These are phyloP conservation scores for Teunomyces pallodes DNA, from an alignment of 805 yeast genomes.

Conservation along the genomic window DNA sequence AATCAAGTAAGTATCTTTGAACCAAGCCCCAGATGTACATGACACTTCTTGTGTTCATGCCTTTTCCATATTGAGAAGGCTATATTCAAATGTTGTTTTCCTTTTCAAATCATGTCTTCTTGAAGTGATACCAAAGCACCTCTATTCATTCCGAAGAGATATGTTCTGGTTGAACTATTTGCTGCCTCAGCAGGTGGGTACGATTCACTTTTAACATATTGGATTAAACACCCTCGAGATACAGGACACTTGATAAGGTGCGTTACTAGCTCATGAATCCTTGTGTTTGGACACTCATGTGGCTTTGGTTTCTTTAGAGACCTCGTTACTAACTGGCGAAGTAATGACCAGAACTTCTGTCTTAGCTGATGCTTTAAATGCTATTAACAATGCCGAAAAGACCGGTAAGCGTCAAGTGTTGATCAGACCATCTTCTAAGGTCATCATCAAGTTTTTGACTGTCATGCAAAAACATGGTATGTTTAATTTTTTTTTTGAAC, in stretches of 20 bases:
- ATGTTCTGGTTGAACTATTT: conserved; percentile 4
- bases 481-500: conserved; percentile 3
- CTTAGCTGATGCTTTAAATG: conserved; percentile 97
- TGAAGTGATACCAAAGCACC: conserved; percentile 6
- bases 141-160: conserved; percentile 3
- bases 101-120: conserved; percentile 4
- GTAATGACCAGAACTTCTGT: conserved; percentile 95
- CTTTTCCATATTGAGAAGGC: neutral
- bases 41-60: neutral
- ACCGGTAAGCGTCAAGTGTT: conserved; percentile 98
- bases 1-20: neutral
- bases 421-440: conserved; percentile 98
- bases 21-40: conserved; percentile 3
- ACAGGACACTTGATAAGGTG: conserved; percentile 22
- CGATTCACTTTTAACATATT: conserved; percentile 14
- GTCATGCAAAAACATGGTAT: conserved; percentile 95
- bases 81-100: neutral
- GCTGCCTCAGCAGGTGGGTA: conserved; percentile 9
- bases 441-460: conserved; percentile 91
- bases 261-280: conserved; percentile 33
- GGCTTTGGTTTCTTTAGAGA: conserved; percentile 17
- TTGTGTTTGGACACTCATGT: conserved; percentile 37
- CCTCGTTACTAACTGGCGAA: conserved; percentile 6
- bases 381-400: conserved; percentile 98
- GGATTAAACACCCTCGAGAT: conserved; percentile 17